Evolutionary conservation across 2,329 filamentous ascomycete species (phyloP), one percentile per base, ranked within the genome.

Genomic region (Neonectria punicea): DNA sequence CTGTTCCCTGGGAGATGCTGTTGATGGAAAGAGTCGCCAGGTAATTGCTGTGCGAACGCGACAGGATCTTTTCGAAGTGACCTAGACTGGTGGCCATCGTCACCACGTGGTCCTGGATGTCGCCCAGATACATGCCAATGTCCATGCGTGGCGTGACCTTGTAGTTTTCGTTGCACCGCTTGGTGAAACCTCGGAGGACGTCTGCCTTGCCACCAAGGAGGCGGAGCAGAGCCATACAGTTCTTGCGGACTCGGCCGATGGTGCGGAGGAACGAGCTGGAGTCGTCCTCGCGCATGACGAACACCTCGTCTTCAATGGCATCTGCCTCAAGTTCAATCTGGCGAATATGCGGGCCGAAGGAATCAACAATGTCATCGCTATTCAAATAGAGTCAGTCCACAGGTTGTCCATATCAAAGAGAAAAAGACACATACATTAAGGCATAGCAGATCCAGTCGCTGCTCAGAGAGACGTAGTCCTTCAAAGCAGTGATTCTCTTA

Each of bases 401-500:
- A 22, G 5, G 16, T 5, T 53, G 16, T 49, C 11, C 50, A 22
- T 25, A 22, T 28, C 9, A 11, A 22, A 18, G 11, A 22, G 30
- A 14, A 20, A 11, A 10, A 22, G 11, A 25, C 13, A 82, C 90
- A 85, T 84, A 93, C 91, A 99, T 98, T 76, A 99, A 86, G 47
- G 96, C 96, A 77, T 99, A 99, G 84, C 96, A 99, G 73, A 98
- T 97, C 95, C 97, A 99, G 80, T 99, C 96, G 72, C 94, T 94
- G 77, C 93, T 97, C 43, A 99, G 86, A 67, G 94, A 91, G 73
- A 98, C 92, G 76, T 98, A 98, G 76, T 99, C 96, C 76, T 97
- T 95, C 61, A 99, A 85, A 72, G 93, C 92, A 25, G 93, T 91
- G 74, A 99, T 98, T 79, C 96, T 90, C 84, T 92, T 94, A 70